Evolutionary conservation across 345 rosid genomes (phyloP).

Genomic region (thale cress (Arabidopsis thaliana)): DNA sequence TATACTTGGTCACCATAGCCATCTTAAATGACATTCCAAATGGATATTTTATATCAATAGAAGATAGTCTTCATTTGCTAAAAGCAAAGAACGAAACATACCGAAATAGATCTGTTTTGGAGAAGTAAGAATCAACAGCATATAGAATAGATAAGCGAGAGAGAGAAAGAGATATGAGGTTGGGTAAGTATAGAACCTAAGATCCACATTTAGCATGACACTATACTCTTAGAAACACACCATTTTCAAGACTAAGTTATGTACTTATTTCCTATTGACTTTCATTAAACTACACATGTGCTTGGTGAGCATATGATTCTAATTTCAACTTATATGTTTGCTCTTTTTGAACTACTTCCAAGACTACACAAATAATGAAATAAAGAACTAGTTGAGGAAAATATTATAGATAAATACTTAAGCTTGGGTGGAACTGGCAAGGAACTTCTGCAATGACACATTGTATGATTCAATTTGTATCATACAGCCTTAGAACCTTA

Average conservation of each 20-base stretch:
- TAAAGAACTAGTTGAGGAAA: no score
- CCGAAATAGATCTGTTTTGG: background rate
- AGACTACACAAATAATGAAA: no score
- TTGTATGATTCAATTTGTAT: no score
- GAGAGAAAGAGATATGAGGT: background rate
- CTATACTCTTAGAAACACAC: background rate
- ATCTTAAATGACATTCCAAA: constrained; percentile 1
- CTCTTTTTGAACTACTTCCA: no score
- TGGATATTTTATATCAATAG: background rate
- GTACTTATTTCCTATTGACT: background rate
- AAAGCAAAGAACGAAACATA: background rate
- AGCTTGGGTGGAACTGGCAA: no score
- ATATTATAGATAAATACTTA: no score
- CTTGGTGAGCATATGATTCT: background rate
- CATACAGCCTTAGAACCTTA: no score
- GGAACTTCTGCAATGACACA: no score
- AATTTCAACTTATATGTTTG: background rate
- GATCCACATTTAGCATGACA: constrained; percentile 2
- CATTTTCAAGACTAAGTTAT: background rate
- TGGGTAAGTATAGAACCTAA: background rate
- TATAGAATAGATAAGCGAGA: background rate
- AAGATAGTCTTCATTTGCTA: constrained; percentile 13
- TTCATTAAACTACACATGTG: background rate
- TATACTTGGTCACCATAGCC: background rate
- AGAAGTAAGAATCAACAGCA: background rate